Conservation (phyloP, 2,329 filamentous ascomycete species). For the Colletotrichum tamarilloi region DNA sequence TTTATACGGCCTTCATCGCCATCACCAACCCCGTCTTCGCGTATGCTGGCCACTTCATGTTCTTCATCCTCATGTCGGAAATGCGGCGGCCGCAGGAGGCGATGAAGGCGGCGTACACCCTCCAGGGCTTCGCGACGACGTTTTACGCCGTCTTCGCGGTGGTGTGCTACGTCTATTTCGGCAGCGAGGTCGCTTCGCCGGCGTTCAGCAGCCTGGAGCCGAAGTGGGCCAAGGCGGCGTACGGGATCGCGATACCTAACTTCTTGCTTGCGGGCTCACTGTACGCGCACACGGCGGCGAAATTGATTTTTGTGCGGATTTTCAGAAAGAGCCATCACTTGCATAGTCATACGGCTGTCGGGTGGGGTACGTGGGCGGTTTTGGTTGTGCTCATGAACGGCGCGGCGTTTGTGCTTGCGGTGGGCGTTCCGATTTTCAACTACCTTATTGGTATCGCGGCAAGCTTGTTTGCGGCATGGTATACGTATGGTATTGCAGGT, state of each 20-base stretch:
- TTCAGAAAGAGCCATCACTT: conserved; percentile 58
- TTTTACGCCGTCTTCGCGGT: conserved; percentile 63
- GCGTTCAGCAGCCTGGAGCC: conserved; percentile 58
- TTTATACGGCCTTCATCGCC: conserved; percentile 47
- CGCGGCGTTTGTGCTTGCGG: conserved; percentile 54
- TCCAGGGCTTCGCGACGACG: conserved; percentile 60
- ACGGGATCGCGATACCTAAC: conserved; percentile 61
- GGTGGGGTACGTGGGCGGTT: conserved; percentile 59
- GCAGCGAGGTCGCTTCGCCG: conserved; percentile 55
- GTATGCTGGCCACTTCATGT: conserved; percentile 65
- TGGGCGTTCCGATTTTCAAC: conserved; percentile 65
- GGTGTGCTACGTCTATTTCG: conserved; percentile 62
- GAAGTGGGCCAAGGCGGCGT: conserved; percentile 61
- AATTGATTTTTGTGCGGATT: conserved; percentile 61
- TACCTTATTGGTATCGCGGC: conserved; percentile 63
- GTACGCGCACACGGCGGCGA: conserved; percentile 63
- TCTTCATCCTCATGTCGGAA: conserved; percentile 64
- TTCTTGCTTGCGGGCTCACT: conserved; percentile 61
- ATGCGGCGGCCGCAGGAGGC: conserved; percentile 62
- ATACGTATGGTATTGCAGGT: conserved; percentile 63
- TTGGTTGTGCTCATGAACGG: conserved; percentile 58
- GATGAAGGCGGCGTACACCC: conserved; percentile 61
- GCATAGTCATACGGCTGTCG: conserved; percentile 57
- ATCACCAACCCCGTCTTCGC: conserved; percentile 61
- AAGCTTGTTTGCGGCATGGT: conserved; percentile 64